Evolutionary conservation across 768 basidiomycete species (phyloP).

Genomic region (Mycena belliarum): DNA sequence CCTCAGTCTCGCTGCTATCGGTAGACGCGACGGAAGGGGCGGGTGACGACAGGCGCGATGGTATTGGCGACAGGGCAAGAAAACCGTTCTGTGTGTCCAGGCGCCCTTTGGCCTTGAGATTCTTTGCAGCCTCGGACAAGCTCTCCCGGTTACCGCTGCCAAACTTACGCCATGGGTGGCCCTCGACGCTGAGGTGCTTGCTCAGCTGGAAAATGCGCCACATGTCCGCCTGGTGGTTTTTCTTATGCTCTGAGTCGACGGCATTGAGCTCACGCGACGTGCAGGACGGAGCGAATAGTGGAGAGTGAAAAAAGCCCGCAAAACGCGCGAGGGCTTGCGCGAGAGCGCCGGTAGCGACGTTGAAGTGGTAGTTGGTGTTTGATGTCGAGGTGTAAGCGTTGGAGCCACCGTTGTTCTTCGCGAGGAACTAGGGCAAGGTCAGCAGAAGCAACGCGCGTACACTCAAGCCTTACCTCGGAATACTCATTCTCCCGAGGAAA

Average conservation of each 20-base stretch:
- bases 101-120: slow-evolving; percentile 52
- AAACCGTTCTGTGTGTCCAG: slow-evolving; percentile 37
- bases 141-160: slow-evolving; percentile 84
- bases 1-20: slow-evolving; percentile 61
- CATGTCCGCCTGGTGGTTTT: slow-evolving; percentile 87
- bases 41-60: slow-evolving; percentile 61
- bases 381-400: slow-evolving; percentile 93
- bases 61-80: slow-evolving; percentile 43
- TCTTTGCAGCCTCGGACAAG: slow-evolving; percentile 61
- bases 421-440: slow-evolving; percentile 54
- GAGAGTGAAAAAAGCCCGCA: slow-evolving; percentile 89
- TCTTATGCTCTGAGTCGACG: slow-evolving; percentile 96
- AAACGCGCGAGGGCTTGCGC: slow-evolving; percentile 75
- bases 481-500: slow-evolving; percentile 96
- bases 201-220: slow-evolving; percentile 96
- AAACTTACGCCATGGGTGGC: slow-evolving; percentile 90
- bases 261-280: slow-evolving; percentile 91
- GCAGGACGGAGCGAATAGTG: slow-evolving; percentile 83
- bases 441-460: slow-evolving; percentile 4
- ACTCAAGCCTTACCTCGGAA: slow-evolving; percentile 55
- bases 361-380: slow-evolving; percentile 90
- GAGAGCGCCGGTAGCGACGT: slow-evolving; percentile 63
- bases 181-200: slow-evolving; percentile 78
- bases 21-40: slow-evolving; percentile 55
- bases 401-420: slow-evolving; percentile 80